These are phyloP conservation scores for Lasiodiplodia sp. DNA, from an alignment of 2,329 filamentous ascomycete genomes.

Conservation along the genomic window DNA sequence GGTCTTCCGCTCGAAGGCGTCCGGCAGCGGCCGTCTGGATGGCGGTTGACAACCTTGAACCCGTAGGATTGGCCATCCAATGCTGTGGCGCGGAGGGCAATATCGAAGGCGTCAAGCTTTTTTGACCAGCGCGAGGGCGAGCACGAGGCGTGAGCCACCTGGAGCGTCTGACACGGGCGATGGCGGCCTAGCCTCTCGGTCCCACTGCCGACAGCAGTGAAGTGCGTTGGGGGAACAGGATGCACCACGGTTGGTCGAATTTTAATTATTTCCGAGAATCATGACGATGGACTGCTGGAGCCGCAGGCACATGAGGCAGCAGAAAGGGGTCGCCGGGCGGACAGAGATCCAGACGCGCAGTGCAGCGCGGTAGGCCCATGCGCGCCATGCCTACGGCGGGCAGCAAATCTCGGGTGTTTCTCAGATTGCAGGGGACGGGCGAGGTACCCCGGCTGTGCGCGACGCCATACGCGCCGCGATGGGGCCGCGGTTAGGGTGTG, in stretches of 20 bases:
- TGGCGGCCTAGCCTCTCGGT: not conserved
- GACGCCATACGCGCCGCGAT: conserved; percentile 2
- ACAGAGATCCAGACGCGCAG: conserved; percentile 14
- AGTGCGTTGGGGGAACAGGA: not conserved
- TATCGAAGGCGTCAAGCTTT: conserved; percentile 19
- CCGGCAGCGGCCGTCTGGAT: not conserved
- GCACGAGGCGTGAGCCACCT: not conserved
- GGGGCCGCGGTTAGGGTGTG: not conserved
- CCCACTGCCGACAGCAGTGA: not conserved
- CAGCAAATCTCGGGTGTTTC: conserved; percentile 26
- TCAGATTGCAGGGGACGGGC: conserved; percentile 24
- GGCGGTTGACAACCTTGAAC: not conserved
- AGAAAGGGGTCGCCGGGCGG: conserved; percentile 16
- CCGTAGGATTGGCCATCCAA: conserved; percentile 9
- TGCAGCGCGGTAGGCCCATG: conserved; percentile 5
- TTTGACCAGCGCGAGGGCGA: not conserved
- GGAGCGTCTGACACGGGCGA: not conserved
- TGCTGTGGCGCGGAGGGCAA: conserved; percentile 18
- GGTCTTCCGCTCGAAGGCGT: conserved; percentile 12
- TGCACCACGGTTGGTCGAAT: conserved; percentile 3
- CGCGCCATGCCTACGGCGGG: conserved; percentile 12
- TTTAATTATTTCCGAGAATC: conserved; percentile 18
- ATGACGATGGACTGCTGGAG: conserved; percentile 18
- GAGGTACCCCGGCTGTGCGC: conserved; percentile 27
- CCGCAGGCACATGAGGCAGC: conserved; percentile 15